Conservation (phyloP, 1,284 basidiomycete genomes). For the Coniophora puteana region DNA sequence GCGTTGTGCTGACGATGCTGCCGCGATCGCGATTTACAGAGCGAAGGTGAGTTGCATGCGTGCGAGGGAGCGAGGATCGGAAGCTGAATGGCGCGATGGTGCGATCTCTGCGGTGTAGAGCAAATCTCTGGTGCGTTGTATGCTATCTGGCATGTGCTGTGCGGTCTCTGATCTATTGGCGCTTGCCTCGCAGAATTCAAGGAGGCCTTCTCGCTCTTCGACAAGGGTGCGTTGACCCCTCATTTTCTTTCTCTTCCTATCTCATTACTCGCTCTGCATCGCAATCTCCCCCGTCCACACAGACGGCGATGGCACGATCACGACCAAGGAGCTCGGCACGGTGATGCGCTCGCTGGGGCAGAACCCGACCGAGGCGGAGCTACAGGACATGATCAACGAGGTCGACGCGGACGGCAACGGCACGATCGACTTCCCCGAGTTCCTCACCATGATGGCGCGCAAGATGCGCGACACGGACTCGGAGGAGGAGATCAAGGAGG, state of each 20-base stretch:
- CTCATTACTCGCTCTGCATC: conserved; percentile 15
- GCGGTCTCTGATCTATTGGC: conserved; percentile 17
- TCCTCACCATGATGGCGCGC: conserved; percentile 94
- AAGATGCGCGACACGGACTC: conserved; percentile 94
- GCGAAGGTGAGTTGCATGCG: conserved; percentile 50
- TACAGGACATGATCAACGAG: conserved; percentile 97
- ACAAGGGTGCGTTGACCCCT: conserved; percentile 66
- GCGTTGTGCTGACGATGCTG: conserved; percentile 11
- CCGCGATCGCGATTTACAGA: conserved; percentile 34
- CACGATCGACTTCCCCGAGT: conserved; percentile 95
- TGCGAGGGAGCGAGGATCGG: neutral
- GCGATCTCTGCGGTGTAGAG: conserved; percentile 34
- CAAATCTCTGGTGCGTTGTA: conserved; percentile 64
- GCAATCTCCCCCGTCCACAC: conserved; percentile 5
- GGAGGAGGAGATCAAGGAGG: conserved; percentile 75
- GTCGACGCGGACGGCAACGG: conserved; percentile 80
- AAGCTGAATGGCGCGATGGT: neutral
- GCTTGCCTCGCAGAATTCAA: conserved; percentile 58
- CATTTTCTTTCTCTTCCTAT: conserved; percentile 16
- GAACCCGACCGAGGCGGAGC: conserved; percentile 94
- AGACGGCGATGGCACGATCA: conserved; percentile 98
- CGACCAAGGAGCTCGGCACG: conserved; percentile 91
- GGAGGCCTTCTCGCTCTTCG: conserved; percentile 93
- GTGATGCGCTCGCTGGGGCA: conserved; percentile 97
- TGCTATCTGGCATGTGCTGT: conserved; percentile 11